These are phyloP conservation scores for Botrytis fragariae DNA, from an alignment of 2,329 filamentous ascomycete species.

Conservation along the genomic window DNA sequence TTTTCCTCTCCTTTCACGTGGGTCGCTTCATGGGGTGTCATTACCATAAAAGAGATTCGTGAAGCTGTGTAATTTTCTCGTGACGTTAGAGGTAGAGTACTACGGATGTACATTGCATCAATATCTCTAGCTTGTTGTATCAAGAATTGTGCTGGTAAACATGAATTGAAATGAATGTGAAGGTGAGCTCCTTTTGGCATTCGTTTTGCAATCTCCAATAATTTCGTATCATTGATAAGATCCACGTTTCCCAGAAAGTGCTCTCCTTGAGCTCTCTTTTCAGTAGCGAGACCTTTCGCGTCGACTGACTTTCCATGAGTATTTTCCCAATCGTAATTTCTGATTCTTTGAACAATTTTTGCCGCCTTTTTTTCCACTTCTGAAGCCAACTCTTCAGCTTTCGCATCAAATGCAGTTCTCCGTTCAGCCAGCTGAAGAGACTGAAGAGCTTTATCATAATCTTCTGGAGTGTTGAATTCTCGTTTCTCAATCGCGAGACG, in stretches of 20 bases:
- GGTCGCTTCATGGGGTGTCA: constrained; percentile 35
- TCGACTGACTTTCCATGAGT: constrained; percentile 31
- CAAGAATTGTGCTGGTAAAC: constrained; percentile 59
- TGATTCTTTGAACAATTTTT: constrained; percentile 34
- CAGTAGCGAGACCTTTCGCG: constrained; percentile 25
- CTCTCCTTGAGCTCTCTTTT: constrained; percentile 43
- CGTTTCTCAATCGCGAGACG: constrained; percentile 22
- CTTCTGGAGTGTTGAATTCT: constrained; percentile 26
- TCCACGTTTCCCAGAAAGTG: constrained; percentile 57
- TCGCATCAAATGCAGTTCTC: constrained; percentile 35
- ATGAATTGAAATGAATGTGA: constrained; percentile 78
- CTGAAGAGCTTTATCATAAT: constrained; percentile 30
- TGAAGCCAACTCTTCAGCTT: constrained; percentile 27
- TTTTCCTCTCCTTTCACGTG: constrained; percentile 29
- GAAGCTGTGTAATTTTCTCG: constrained; percentile 27
- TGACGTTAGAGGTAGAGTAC: constrained; percentile 50
- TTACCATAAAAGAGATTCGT: constrained; percentile 37
- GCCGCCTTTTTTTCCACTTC: constrained; percentile 34
- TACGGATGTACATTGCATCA: constrained; percentile 68
- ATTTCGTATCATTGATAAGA: constrained; percentile 53
- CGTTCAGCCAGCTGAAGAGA: constrained; percentile 32
- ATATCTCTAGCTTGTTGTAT: constrained; percentile 54
- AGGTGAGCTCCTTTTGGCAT: constrained; percentile 73
- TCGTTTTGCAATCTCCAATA: constrained; percentile 54
- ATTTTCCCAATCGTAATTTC: constrained; percentile 33